These are phyloP conservation scores for Paramecium tetraurelia DNA, from an alignment of 73 alveolate species.

Conservation along the genomic window DNA sequence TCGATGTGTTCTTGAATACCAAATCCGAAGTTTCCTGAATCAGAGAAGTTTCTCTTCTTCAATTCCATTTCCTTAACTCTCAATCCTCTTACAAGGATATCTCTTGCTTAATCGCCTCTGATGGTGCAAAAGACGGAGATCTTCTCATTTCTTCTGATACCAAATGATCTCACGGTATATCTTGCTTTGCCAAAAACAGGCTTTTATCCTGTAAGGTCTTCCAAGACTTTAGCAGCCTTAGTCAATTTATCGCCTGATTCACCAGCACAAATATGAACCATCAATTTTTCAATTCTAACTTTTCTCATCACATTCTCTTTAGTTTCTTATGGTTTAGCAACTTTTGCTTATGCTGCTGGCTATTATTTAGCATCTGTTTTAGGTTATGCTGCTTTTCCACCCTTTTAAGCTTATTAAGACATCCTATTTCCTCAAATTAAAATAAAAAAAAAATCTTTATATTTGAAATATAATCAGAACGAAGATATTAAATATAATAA, in stretches of 20 bases:
- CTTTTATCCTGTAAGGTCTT: constrained; percentile 74
- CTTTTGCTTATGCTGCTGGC: background rate
- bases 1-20: constrained; percentile 83
- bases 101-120: constrained; percentile 81
- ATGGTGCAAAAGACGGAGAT: constrained; percentile 76
- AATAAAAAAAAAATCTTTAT: constrained; percentile 3
- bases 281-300: constrained; percentile 70
- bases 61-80: constrained; percentile 82
- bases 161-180: constrained; percentile 79
- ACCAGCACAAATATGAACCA: constrained; percentile 78
- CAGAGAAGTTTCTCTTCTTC: constrained; percentile 69
- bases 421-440: constrained; percentile 1
- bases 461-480: background rate
- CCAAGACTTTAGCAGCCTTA: constrained; percentile 77
- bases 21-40: constrained; percentile 78
- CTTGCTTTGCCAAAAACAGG: constrained; percentile 81
- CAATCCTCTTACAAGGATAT: constrained; percentile 72
- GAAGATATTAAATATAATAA: background rate
- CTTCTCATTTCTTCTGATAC: constrained; percentile 80
- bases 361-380: background rate
- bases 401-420: background rate
- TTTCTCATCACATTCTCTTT: constrained; percentile 75
- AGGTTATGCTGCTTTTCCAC: background rate
- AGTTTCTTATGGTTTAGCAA: constrained; percentile 24
- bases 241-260: constrained; percentile 83